Evolutionary conservation across 2,329 filamentous ascomycete genomes (phyloP).

Genomic region (Endocalyx cinctus): DNA sequence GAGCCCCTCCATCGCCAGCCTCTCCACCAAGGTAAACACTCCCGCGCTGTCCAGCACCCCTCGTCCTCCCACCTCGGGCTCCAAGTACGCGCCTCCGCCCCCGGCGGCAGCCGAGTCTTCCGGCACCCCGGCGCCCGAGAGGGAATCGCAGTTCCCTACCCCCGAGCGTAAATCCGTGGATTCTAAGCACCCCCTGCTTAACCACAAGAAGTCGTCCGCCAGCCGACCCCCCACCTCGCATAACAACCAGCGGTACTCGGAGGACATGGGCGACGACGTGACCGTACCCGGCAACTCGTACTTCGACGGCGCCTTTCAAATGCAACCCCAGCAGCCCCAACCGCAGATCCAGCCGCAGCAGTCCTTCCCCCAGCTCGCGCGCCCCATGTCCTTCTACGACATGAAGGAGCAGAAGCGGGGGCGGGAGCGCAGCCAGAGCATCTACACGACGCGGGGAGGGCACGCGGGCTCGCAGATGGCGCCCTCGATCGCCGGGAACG

Average conservation of each 20-base stretch:
- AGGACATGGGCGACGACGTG: neutral
- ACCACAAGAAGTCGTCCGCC: neutral
- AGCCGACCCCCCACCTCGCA: neutral
- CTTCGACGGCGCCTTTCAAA: neutral
- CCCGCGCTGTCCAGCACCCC: neutral
- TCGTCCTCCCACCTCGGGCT: neutral
- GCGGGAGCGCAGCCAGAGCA: slow-evolving; percentile 4
- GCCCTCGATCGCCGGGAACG: neutral
- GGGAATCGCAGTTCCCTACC: no score
- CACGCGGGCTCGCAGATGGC: neutral
- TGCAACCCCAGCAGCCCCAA: neutral
- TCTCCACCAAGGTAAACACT: neutral
- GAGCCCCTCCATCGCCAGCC: neutral
- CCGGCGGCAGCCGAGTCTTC: no score
- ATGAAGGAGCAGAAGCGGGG: slow-evolving; percentile 14
- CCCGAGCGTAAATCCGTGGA: slow-evolving; percentile 2
- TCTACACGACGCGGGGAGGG: neutral
- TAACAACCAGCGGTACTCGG: slow-evolving; percentile 1
- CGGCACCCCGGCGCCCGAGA: no score
- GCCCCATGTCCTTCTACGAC: slow-evolving; percentile 14
- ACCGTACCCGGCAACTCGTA: neutral
- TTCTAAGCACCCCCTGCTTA: neutral
- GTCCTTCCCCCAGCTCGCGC: slow-evolving; percentile 5
- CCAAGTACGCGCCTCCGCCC: neutral
- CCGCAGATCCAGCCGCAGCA: slow-evolving; percentile 6